Evolutionary conservation across 805 yeast genomes (phyloP).

Genomic region (Saccharomycopsis sp.): DNA sequence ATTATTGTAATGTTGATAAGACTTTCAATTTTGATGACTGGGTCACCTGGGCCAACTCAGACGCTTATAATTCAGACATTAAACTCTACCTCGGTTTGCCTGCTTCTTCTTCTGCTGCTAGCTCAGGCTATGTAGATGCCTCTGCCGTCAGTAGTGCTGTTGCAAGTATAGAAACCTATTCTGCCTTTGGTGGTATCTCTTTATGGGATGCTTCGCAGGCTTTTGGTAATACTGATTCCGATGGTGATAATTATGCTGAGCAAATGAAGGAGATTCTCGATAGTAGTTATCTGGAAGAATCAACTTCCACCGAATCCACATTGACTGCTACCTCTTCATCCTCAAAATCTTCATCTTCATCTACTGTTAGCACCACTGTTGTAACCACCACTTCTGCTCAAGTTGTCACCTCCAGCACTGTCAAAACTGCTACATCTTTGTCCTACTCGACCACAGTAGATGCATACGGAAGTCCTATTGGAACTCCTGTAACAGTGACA

Average conservation of each 20-base stretch:
- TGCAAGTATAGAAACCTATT: conserved; percentile 20
- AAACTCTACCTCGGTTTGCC: conserved; percentile 73
- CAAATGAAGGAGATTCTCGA: conserved; percentile 20
- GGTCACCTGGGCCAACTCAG: conserved; percentile 41
- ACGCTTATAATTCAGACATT: conserved; percentile 60
- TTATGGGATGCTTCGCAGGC: conserved; percentile 70
- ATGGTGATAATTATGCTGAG: conserved; percentile 14
- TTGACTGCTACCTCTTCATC: conserved; percentile 27
- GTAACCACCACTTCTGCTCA: conserved; percentile 14
- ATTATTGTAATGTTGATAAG: conserved; percentile 55
- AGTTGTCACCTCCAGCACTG: conserved; percentile 16
- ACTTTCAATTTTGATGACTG: conserved; percentile 43
- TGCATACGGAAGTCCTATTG: conserved; percentile 26
- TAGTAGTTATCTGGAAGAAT: conserved; percentile 31
- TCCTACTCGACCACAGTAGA: conserved; percentile 13
- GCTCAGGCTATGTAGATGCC: conserved; percentile 43
- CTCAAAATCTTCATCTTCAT: conserved; percentile 8
- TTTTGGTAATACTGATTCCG: conserved; percentile 33
- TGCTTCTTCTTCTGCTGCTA: conserved; percentile 47
- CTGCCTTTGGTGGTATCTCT: conserved; percentile 60
- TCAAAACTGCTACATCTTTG: conserved; percentile 10
- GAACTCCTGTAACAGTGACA: conserved; percentile 17
- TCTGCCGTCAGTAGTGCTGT: conserved; percentile 27
- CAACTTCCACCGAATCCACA: conserved; percentile 22
- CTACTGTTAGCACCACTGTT: conserved; percentile 16